Evolutionary conservation across 345 rosid genomes (phyloP).

Genomic region (Euphorbia lathyris): DNA sequence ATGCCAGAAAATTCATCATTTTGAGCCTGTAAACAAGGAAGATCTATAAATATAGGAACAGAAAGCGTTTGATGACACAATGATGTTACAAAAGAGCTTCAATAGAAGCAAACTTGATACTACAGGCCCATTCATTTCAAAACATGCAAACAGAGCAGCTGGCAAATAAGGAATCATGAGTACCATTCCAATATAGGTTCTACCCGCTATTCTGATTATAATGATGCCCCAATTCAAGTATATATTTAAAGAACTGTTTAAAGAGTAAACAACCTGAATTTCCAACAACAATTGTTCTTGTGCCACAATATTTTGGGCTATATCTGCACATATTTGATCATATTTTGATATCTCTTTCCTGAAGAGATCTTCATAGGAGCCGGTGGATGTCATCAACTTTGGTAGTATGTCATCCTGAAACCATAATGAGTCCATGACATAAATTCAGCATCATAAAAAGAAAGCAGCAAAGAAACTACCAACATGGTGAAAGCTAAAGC

Average conservation of each 20-base stretch:
- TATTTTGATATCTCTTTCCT: constrained; percentile 91
- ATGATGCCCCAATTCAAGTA: not conserved
- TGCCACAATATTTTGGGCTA: constrained; percentile 83
- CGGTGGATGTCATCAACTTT: constrained; percentile 84
- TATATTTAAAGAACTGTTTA: not conserved
- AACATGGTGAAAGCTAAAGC: not conserved
- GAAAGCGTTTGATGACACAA: not conserved
- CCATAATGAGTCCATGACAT: constrained; percentile 22
- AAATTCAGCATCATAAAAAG: not conserved
- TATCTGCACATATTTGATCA: constrained; percentile 75
- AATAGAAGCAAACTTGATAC: not conserved
- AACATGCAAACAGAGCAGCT: not conserved
- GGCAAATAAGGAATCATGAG: not conserved
- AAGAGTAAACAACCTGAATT: constrained; percentile 63
- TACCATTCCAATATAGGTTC: not conserved
- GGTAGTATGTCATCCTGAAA: constrained; percentile 95
- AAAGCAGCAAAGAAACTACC: constrained; percentile 10
- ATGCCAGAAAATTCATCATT: constrained; percentile 72
- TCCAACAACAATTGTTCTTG: constrained; percentile 86
- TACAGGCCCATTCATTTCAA: not conserved
- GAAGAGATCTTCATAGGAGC: constrained; percentile 93
- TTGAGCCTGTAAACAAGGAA: constrained; percentile 60
- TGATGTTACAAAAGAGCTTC: not conserved
- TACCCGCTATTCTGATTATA: not conserved
- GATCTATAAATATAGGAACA: constrained; percentile 12